phyloP scores from a whole-genome alignment of 2,329 filamentous ascomycete genomes.

The Chaetomiaceae sp. region DNA sequence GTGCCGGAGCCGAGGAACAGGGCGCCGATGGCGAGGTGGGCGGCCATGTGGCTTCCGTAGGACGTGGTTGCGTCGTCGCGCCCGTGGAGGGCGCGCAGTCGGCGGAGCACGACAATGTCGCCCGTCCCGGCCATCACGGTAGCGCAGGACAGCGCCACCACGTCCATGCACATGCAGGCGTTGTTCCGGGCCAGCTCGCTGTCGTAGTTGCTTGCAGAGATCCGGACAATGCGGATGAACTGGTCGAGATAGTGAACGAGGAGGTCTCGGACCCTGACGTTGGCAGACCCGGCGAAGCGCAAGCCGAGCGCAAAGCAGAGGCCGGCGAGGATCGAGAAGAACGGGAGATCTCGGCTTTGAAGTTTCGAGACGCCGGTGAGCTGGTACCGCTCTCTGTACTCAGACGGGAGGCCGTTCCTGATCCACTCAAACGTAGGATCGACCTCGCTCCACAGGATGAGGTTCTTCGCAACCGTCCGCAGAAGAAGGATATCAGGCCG shows the following conservation, averaged over 20 bases:
- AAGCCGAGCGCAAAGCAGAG: slow-evolving; percentile 77
- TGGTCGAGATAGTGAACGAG: slow-evolving; percentile 81
- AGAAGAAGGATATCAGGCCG: slow-evolving; percentile 89
- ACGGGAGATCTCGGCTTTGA: slow-evolving; percentile 78
- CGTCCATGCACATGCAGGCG: slow-evolving; percentile 84
- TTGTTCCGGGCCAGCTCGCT: slow-evolving; percentile 77
- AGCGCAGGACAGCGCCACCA: slow-evolving; percentile 74
- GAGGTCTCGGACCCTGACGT: slow-evolving; percentile 69
- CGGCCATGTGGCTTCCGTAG: slow-evolving; percentile 90
- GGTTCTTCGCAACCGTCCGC: slow-evolving; percentile 79
- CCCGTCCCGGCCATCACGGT: slow-evolving; percentile 96
- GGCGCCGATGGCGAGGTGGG: slow-evolving; percentile 85
- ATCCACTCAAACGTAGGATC: slow-evolving; percentile 72
- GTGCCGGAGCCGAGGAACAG: slow-evolving; percentile 91
- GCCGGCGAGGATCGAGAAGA: slow-evolving; percentile 88
- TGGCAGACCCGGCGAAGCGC: slow-evolving; percentile 69
- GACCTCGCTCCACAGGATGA: slow-evolving; percentile 91
- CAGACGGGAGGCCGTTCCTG: slow-evolving; percentile 62
- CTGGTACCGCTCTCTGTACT: slow-evolving; percentile 60
- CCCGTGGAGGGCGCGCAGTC: slow-evolving; percentile 82
- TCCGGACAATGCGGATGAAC: slow-evolving; percentile 71
- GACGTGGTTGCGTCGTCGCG: slow-evolving; percentile 77
- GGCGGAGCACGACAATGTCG: slow-evolving; percentile 77
- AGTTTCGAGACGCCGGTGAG: slow-evolving; percentile 59
- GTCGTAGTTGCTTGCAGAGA: slow-evolving; percentile 64